Evolutionary conservation across 2,329 filamentous ascomycete genomes (phyloP), one percentile per base, ranked within the genome.

Genomic region (Ramichloridium luteum): DNA sequence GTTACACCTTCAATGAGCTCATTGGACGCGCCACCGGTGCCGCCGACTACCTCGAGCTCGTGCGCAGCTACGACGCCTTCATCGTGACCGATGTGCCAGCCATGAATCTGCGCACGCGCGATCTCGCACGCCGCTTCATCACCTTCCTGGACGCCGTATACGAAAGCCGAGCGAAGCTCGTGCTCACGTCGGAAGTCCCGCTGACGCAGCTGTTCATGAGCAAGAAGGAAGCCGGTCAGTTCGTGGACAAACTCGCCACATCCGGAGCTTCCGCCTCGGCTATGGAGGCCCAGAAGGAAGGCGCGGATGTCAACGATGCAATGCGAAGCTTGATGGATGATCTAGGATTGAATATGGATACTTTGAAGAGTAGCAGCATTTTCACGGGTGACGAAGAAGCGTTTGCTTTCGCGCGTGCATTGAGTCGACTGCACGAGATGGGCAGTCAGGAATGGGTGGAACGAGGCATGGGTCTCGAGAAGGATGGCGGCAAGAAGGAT

Each of bases 141-240:
- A 98, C 88, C 0, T 94, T 98, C 47, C 83, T 98, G 43, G 90
- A 98, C 54, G 88, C 90, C 4, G 79, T 94, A 4, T 98, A 98
- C 53, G 90, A 98, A 58, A 68, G 70, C 16, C 72, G 88, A 57
- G 86, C 85, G n/a, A 96, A 94, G 60, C 71, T 98, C 5, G 88
- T 96, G 11, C 71, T 98, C 34, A 98, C 90, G 0, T 86, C 82
- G 3, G 84, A 77, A 25, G 82, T 86, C 29, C 84, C 88, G 0
- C 65, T 98, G 2, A 74, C 74, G 5, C 77, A 93, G 53, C 73
- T 96, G 18, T 98, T 96, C 38, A 51, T 59, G 37, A 48, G 52
- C 6, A 41, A 48, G 12, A 46, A 57, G 25, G 62, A 67, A 44
- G 47, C 66, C 32, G 50, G 49, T 35, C 55, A 59, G 36, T 57